Base-by-base conservation (phyloP, 768 basidiomycete species). In the Mycena belliarum region DNA sequence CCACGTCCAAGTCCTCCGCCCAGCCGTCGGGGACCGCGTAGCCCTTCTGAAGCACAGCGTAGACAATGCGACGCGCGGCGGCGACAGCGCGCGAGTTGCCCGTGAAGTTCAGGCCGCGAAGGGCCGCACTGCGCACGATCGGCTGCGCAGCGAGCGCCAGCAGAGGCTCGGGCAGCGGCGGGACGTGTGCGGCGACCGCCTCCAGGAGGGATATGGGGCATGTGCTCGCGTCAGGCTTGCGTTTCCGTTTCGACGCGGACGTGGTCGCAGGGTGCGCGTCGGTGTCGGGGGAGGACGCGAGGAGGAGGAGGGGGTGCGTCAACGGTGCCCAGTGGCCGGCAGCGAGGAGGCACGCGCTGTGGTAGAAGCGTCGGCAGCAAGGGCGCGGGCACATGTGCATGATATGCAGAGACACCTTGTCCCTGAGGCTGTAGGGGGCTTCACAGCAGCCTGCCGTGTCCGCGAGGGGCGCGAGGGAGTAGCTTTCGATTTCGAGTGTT, bases 301-400 rank as follows among this genome's bases (percentile, higher is more conserved):
- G 42, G 26, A 32, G 48, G 16, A 55, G 32, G 35, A 49, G 26
- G 20, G 52, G 52, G 23, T 49, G 29, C 4, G 33, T 40, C 29
- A 23, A 33, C 6, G 2, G 43, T 28, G 24, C 25, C 57, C 57
- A 63, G 18, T 55, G 21, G 0, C 61, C 57, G 26, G 38, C 2
- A 10, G 49, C 26, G 8, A 59, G 23, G 18, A 63, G 49, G 26
- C 61, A 63, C 1, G 25, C 25, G 7, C 29, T 28, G 48, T 63
- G 61, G 44, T 55, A 52, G n/a, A 42, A 63, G 7, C 49, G 38
- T 6, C 57, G 49, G 25, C 61, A 63, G 33, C 5, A 21, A 9
- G 57, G 49, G 16, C 52, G 52, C 11, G 61, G 51, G 23, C 61
- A 63, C 57, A 63, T 55, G 40, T 63, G 40, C 57, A 59, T 59